These are phyloP conservation scores for Phaeotremella skinneri DNA, from an alignment of 768 basidiomycete species.

Conservation along the genomic window DNA sequence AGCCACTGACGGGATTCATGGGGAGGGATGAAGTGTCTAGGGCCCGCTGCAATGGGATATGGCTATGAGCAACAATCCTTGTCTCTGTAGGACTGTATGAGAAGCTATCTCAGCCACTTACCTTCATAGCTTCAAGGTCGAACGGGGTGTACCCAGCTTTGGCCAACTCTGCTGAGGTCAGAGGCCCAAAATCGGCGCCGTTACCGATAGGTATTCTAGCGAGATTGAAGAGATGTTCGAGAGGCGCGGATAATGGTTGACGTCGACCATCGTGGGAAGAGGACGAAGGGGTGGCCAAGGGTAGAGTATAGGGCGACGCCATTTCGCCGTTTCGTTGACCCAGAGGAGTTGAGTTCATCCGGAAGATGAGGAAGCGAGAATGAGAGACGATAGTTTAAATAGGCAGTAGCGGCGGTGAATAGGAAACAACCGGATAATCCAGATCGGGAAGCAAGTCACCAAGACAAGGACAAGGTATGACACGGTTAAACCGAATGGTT, in stretches of 20 bases:
- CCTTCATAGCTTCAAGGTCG: constrained; percentile 44
- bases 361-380: no score
- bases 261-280: background rate
- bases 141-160: background rate
- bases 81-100: background rate
- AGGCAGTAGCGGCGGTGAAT: no score
- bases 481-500: no score
- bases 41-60: constrained; percentile 22
- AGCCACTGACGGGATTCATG: constrained; percentile 35
- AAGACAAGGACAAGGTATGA: no score
- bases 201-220: background rate
- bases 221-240: background rate
- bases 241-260: background rate
- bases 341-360: background rate
- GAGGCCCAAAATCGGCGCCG: background rate
- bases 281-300: background rate
- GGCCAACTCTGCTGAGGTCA: background rate
- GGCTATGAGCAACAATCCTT: background rate
- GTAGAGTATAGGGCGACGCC: background rate
- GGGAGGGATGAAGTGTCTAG: constrained; percentile 39
- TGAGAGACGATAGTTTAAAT: no score
- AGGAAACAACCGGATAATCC: no score
- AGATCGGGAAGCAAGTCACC: no score
- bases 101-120: constrained; percentile 16
- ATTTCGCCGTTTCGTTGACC: background rate